phyloP scores from a whole-genome alignment of 345 rosid species.

The Leavenworthia alabamica region DNA sequence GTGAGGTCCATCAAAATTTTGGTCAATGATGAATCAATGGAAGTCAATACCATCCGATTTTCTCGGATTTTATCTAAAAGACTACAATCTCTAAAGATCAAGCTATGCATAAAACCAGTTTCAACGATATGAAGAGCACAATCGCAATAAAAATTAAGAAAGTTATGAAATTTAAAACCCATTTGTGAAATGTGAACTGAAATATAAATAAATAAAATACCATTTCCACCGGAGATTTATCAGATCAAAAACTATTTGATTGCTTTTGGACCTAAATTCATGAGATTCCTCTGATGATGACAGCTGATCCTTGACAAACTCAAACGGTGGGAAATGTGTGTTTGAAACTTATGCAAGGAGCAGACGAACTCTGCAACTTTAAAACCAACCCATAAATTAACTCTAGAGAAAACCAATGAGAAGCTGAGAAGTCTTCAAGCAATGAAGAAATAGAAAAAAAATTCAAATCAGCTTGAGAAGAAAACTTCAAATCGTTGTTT shows the following conservation, averaged over 20 bases:
- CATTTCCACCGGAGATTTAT: slow-evolving; percentile 18
- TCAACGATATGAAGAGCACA: neutral
- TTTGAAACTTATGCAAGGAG: slow-evolving; percentile 11
- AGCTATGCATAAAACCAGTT: neutral
- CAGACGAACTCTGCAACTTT: slow-evolving; percentile 13
- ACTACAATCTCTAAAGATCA: neutral
- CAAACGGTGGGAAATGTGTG: neutral
- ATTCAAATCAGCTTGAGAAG: slow-evolving; percentile 24
- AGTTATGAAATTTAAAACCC: neutral
- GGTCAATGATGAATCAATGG: slow-evolving; percentile 18
- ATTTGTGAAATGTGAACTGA: slow-evolving; percentile 1
- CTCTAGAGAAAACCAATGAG: slow-evolving; percentile 8
- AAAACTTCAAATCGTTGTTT: slow-evolving; percentile 10
- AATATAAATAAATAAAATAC: neutral
- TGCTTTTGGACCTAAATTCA: slow-evolving; percentile 42
- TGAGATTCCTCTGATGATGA: slow-evolving; percentile 11
- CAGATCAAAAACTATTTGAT: slow-evolving; percentile 13
- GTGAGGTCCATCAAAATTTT: neutral
- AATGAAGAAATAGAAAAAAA: neutral
- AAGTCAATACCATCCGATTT: slow-evolving; percentile 2
- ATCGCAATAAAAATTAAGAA: neutral
- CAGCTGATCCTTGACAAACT: slow-evolving; percentile 30
- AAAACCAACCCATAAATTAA: neutral
- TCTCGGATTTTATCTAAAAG: neutral
- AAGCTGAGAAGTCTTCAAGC: slow-evolving; percentile 43